phyloP scores from a whole-genome alignment of 192 early-diverging fungal species.

The Coemansia furcata region DNA sequence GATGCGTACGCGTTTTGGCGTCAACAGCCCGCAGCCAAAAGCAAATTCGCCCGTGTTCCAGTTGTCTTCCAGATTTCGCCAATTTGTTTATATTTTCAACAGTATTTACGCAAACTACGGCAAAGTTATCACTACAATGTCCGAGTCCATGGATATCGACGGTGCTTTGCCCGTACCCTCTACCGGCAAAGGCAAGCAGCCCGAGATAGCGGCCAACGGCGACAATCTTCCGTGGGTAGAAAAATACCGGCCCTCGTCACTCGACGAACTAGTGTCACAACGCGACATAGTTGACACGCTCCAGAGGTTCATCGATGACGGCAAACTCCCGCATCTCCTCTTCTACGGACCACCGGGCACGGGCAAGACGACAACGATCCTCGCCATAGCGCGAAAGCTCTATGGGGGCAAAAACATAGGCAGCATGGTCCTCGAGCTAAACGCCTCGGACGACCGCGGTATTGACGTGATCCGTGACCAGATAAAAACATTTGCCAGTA shows the following conservation, averaged over 20 bases:
- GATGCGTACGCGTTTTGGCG: neutral
- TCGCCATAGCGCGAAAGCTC: conserved; percentile 87
- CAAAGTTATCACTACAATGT: conserved; percentile 13
- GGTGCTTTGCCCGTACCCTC: neutral
- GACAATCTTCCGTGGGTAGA: conserved; percentile 77
- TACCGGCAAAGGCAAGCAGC: conserved; percentile 41
- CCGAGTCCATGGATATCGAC: conserved; percentile 51
- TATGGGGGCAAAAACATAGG: conserved; percentile 75
- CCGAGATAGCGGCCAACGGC: neutral
- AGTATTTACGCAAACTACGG: neutral
- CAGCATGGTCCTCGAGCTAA: conserved; percentile 94
- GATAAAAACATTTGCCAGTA: conserved; percentile 98
- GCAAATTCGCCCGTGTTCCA: neutral
- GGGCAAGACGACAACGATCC: conserved; percentile 94
- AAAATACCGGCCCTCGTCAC: conserved; percentile 86
- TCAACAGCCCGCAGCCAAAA: neutral
- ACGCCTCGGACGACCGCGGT: conserved; percentile 97
- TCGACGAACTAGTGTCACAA: conserved; percentile 94
- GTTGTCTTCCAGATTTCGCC: neutral
- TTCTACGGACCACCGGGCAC: conserved; percentile 99
- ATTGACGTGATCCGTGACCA: conserved; percentile 98
- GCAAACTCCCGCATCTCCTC: conserved; percentile 90
- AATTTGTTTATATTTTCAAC: neutral
- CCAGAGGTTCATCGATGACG: conserved; percentile 87
- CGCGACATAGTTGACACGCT: conserved; percentile 88